Evolutionary conservation across 2,329 filamentous ascomycete species (phyloP), one percentile per base, ranked within the genome.

Genomic region (Pseudopyrenochaeta lycopersici): DNA sequence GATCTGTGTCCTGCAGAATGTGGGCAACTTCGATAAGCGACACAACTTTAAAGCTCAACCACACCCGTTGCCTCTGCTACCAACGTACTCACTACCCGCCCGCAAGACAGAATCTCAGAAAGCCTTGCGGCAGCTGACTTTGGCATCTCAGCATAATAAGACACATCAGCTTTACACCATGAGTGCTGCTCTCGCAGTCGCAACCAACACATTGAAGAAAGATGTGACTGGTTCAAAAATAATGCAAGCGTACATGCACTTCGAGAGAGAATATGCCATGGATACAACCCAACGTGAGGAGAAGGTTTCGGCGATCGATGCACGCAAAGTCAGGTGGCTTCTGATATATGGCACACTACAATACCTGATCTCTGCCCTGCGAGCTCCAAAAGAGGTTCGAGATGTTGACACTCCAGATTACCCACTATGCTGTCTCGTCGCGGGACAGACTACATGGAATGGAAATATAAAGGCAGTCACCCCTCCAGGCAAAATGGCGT

Each of bases 301-400:
- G 51, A 87, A 85, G 65, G 70, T 88, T 1, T 82, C 84, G 0
- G 76, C 86, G 10, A 78, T 82, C 7, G 90, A 94, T 58, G 89
- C 86, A 1, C 85, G 91, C 35, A 93, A 92, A 72, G 84, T 92
- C 14, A 83, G 90, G 33, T 95, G 90, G 90, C 84, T 93, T 27
- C 70, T 93, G 31, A 82, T 94, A 6, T 94, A 94, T 65, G 83
- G 86, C 15, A 82, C 86, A 3, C 83, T 91, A 51, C 91, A 95
- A 70, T 88, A 87, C n/a, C 81, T 95, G 1, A 82, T 84, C 9
- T 85, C 85, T 47, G 86, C 87, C 32, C 88, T 85, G 1, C 78
- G 83, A 30, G 79, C 84, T 0, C 88, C 90, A 0, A 69, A 78
- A 4, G 85, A 90, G 63, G 86, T 91, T 23, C 79, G 80, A 14